Base-by-base conservation (phyloP, 2,329 filamentous ascomycete genomes). In the Fonsecaea multimorphosa region DNA sequence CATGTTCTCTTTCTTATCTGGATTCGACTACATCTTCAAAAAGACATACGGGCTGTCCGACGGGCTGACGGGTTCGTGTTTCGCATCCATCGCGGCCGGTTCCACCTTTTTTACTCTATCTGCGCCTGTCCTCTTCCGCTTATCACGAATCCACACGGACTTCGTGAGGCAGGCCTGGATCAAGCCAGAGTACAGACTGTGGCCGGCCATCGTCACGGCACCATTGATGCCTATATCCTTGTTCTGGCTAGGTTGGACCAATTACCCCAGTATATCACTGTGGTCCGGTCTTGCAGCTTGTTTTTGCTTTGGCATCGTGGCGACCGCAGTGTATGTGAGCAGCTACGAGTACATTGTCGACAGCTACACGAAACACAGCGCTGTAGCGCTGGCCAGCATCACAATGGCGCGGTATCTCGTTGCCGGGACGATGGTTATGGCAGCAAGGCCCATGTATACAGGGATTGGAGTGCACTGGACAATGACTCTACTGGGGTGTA, bases 191-290 rank as follows among this genome's bases (percentile, higher is more conserved):
- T 84, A 84, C 51, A 77, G 84, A 3, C 75, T 87, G 0, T 86
- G 81, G 78, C 83, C 80, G 55, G 79, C 78, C 1, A 86, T 87
- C 73, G 75, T 84, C 3, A 79, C 79, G 0, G 79, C 82, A 0
- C 80, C 83, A 0, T 73, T 78, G 0, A 77, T 87, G 1, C 83
- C 85, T 0, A 75, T 85, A 27, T 77, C 76, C 0, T 76, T 87
- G 1, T 86, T 87, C 73, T 87, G 85, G 84, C 83, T 87, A 74
- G 85, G 80, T 0, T 87, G 85, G 85, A 85, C 82, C 0, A 77
- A 78, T 32, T 76, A 79, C 60, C 51, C 74, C 0, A 72, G 58
- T 1, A 80, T 86, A 24, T 81, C 79, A 6, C 78, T 82, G 69
- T 86, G 83, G 83, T 81, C 79, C n/a, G 80, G 81, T 0, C 76